phyloP scores from a whole-genome alignment of 2,329 filamentous ascomycete species.

The Hymenoscyphus fructigenus region DNA sequence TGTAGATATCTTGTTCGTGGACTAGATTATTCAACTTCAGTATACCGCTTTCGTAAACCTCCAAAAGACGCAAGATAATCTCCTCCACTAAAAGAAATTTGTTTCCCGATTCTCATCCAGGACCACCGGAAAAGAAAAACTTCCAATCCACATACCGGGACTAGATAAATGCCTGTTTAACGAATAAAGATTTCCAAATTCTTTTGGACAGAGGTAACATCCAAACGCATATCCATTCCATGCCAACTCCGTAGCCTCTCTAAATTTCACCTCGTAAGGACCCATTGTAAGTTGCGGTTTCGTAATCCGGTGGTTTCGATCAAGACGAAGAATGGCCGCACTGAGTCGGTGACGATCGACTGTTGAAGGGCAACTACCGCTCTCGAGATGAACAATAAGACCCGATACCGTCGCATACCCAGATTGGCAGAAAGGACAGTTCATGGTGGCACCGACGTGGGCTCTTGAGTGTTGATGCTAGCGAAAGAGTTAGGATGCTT shows the following conservation, averaged over 20 bases:
- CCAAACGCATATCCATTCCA: conserved; percentile 49
- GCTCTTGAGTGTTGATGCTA: conserved; percentile 55
- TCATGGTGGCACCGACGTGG: conserved; percentile 46
- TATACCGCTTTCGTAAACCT: no score
- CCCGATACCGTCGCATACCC: conserved; percentile 52
- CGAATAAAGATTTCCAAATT: conserved; percentile 38
- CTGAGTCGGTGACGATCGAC: conserved; percentile 51
- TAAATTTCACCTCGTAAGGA: conserved; percentile 34
- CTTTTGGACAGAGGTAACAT: conserved; percentile 53
- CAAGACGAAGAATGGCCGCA: conserved; percentile 44
- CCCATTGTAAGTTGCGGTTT: conserved; percentile 50
- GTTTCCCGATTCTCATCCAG: no score
- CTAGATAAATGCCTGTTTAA: conserved; percentile 57
- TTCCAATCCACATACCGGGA: no score
- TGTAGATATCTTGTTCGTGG: conserved; percentile 46
- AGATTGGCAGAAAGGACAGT: conserved; percentile 56
- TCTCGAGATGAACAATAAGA: conserved; percentile 59
- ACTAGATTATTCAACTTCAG: no score
- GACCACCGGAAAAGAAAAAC: no score
- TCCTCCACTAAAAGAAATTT: no score
- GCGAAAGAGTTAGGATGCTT: background rate
- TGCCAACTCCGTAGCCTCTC: conserved; percentile 40
- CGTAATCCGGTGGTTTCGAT: conserved; percentile 50
- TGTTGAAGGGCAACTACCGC: conserved; percentile 46
- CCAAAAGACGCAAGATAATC: no score